A percentile compares a stretch with the other conserved stretches of the same genome.
These are phyloP conservation scores for Mycena rebaudengoi DNA, from an alignment of 768 basidiomycete genomes.

Conservation along the genomic window DNA sequence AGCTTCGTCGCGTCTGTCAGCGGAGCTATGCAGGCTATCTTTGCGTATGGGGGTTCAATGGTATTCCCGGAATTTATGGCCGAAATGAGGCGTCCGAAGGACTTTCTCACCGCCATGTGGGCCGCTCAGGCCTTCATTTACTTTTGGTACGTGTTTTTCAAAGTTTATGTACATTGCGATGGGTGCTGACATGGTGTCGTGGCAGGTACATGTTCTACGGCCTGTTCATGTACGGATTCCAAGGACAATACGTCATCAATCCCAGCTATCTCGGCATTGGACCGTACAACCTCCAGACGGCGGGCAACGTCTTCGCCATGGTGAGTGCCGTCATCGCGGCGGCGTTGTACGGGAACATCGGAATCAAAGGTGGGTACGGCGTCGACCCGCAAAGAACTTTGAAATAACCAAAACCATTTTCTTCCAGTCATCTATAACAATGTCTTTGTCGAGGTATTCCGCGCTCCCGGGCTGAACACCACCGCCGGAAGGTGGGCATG, in stretches of 20 bases:
- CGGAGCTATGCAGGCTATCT: constrained; percentile 16
- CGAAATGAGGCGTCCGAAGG: constrained; percentile 9
- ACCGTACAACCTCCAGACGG: constrained; percentile 10
- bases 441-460: constrained; percentile 13
- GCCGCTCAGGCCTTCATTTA: constrained; percentile 14
- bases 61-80: constrained; percentile 13
- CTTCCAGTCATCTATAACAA: constrained; percentile 11
- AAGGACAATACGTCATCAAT: constrained; percentile 10
- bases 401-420: neutral
- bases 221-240: constrained; percentile 16
- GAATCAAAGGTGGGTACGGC: constrained; percentile 9
- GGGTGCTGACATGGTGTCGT: neutral
- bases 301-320: constrained; percentile 16
- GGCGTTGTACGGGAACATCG: constrained; percentile 15
- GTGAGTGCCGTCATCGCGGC: constrained; percentile 13
- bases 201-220: constrained; percentile 16
- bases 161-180: neutral
- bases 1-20: constrained; percentile 8
- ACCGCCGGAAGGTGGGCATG: constrained; percentile 2
- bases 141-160: constrained; percentile 8
- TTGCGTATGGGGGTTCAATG: constrained; percentile 12
- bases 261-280: constrained; percentile 18
- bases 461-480: constrained; percentile 5
- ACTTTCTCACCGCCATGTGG: constrained; percentile 15
- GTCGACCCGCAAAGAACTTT: neutral